These are phyloP conservation scores for Paragyromitra xinjiangensis DNA, from an alignment of 495 filamentous ascomycete species.

Conservation along the genomic window DNA sequence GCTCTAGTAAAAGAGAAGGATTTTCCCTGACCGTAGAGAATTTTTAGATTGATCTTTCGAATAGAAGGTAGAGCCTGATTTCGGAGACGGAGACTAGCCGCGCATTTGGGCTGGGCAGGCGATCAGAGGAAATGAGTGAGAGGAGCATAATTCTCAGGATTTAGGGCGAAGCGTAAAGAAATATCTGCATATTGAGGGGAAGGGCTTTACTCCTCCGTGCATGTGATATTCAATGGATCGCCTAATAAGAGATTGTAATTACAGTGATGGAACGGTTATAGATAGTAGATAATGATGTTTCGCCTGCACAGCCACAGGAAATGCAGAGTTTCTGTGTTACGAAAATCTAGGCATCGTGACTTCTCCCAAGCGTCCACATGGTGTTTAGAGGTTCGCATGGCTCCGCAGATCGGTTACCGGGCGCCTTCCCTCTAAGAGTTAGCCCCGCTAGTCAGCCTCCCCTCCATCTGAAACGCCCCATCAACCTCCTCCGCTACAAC, in stretches of 20 bases:
- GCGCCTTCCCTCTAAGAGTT: constrained; percentile 32
- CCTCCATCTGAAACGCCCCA: constrained; percentile 49
- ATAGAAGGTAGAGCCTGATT: too few relatives aligned
- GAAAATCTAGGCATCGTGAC: neutral
- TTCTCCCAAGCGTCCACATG: neutral
- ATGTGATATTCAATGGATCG: neutral
- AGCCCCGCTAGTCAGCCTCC: constrained; percentile 39
- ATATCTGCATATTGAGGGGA: neutral
- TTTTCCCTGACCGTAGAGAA: too few relatives aligned
- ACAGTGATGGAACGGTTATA: neutral
- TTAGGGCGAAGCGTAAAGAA: too few relatives aligned
- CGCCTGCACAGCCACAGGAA: neutral
- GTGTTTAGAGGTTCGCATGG: neutral
- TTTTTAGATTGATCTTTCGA: neutral
- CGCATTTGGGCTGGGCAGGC: too few relatives aligned
- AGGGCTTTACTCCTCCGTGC: too few relatives aligned
- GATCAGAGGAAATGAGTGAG: too few relatives aligned
- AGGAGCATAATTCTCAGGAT: too few relatives aligned
- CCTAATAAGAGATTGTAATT: neutral
- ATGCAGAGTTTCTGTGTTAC: neutral
- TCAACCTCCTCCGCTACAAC: constrained; percentile 23
- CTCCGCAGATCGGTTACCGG: constrained; percentile 21
- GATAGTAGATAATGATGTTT: neutral
- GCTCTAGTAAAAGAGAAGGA: too few relatives aligned
- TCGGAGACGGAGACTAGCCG: too few relatives aligned